Evolutionary conservation across 345 rosid genomes (phyloP), one percentile per base, ranked within the genome.

Genomic region (Salix suchowensis): DNA sequence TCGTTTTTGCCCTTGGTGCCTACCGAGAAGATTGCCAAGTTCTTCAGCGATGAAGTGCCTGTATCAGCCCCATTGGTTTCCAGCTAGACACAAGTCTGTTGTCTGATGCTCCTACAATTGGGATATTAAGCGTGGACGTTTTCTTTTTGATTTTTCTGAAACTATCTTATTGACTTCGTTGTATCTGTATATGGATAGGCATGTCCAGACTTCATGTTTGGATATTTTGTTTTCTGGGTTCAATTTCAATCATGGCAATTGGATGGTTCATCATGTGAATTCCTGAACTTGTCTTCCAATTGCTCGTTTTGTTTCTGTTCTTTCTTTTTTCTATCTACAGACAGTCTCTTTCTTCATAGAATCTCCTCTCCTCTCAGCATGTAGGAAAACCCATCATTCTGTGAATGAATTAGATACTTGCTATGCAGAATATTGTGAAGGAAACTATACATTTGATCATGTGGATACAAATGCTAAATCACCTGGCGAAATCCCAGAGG

Each of bases 1-100:
- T 80, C 89, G 0, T 90, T 87, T 81, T 74, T 96, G 85, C 98
- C 99, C 1, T 78, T 91, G 83, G 96, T 96, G 80, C 98, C 99
- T 12, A 89, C 94, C 0, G 86, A 86, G 87, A 91, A 75, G 91
- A 96, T 94, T 68, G 93, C 97, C 9, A 86, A 87, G 86, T 88
- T 89, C 32, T 96, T 94, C 44, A 36, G 77, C n/a, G 82, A 77
- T 5, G 89, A 73, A 18, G 83, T 74, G 32, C 77, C 82, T 3
- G 84, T 72, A 71, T 24, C 81, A 1, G 58, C 79, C 72, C 84
- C 91, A 2, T 61, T 88, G 80, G 80, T 73, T 46, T 84, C 89
- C 18, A 61, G 69, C 72, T 87, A 80, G 81, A 7, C 34, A 15
- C 36, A 19, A 39, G 34, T 7, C 11, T 61, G 10, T 6, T n/a